Base-by-base conservation (phyloP, 2,329 filamentous ascomycete genomes). In the Aspergillus quadricinctus region DNA sequence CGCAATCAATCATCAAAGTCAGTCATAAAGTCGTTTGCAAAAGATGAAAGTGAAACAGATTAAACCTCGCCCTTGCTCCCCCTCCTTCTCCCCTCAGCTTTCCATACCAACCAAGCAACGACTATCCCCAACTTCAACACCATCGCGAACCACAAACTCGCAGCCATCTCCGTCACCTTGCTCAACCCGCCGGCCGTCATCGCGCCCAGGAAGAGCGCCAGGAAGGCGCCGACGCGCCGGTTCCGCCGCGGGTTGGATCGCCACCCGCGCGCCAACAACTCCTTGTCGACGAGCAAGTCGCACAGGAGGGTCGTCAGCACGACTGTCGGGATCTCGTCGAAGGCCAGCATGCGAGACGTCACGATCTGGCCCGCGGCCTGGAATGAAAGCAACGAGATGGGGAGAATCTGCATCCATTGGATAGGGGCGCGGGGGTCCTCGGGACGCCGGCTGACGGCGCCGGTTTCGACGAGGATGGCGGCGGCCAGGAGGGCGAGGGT, bases 291-390 rank as follows among this genome's bases (percentile, higher is more conserved):
- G 7, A 75, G 61, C 7, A 77, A 61, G 57, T 77, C 75, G 54
- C 71, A 74, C 7, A 75, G 65, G 3, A 76, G 57, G 2, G 72
- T 72, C 0, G 75, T 77, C 11, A 77, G 62, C 6, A 77, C 75
- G 2, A 77, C 70, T 0, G 74, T 77, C 0, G 75, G 75, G 21
- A 77, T 68, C 56, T 77, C 75, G 37, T 75, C 69, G 17, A 72
- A 61, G 1, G 63, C 62, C 6, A 77, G 62, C 6, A 75, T 62
- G 1, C 75, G 67, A 1, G 72, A 74, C 0, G 74, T 65, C 11
- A 68, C 67, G 23, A 77, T 75, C 56, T 77, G 75, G 0, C 75
- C 75, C 1, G 68, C 73, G 1, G 73, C 72, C 57, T 77, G 72
- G 56, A 77, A 76, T 19, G 74, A 65, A 3, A 77, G 63, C 0